Base-by-base conservation (phyloP, 2,329 filamentous ascomycete species). In the Scedosporium boydii region DNA sequence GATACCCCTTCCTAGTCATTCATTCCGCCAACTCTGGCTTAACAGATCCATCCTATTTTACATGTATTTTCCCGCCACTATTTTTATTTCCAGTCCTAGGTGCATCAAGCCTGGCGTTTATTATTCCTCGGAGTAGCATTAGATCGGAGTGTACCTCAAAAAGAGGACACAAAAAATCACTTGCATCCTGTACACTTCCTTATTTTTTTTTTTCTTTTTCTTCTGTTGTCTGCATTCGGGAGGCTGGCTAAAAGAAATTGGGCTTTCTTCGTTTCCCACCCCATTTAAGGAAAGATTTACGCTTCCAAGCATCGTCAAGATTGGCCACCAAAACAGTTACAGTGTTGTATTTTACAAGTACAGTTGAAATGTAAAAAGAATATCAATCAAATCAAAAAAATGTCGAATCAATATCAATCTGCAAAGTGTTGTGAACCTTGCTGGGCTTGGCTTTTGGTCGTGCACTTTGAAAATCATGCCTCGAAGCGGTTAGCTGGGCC, bases 1-100 rank as follows among this genome's bases (percentile, higher is more conserved):
- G 21, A 23, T 55, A 23, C 63, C 63, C 65, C 42, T 63, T 60
- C 64, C 56, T 62, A 46, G 16, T 38, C 44, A 10, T 42, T 27
- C 53, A 63, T 62, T 59, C 63, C 48, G 61, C 59, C 61, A 55
- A 58, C 62, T 64, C 55, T 48, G 51, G 60, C 16, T 44, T 58
- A 59, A 34, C 7, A 9, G 29, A 34, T 34, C 29, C 29, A 34
- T 14, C 57, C n/a, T 26, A 42, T 59, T 59, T 9, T 44, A 59
- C 18, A 29, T 59, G 18, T 59, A 44, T 14, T 44, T 29, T 26
- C 58, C 41, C 38, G 10, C 38, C 27, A 58, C 10, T 38, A 29
- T 41, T 21, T 21, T 46, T 3, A 12, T 9, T 16, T 10, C 12
- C 58, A 42, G 21, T 44, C 42, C 34, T 56, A 62, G 53, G 62